Conservation (phyloP, 306 rosid genomes). For the Vachellia collinsii region DNA sequence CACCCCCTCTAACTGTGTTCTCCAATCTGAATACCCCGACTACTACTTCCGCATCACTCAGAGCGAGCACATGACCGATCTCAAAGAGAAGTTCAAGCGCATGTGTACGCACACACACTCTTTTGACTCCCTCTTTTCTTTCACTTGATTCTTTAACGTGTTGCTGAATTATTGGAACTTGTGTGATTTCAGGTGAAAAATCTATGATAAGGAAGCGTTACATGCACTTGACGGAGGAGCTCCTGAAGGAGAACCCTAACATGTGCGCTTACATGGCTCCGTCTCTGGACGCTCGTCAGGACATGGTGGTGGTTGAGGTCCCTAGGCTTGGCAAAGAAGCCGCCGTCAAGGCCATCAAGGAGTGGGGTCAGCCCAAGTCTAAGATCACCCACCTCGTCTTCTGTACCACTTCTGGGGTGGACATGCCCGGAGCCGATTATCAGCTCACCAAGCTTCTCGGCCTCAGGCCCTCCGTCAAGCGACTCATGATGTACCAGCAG, state of each 20-base stretch:
- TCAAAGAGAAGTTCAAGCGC: conserved; percentile 66
- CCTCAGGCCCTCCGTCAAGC: conserved; percentile 60
- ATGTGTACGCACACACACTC: conserved; percentile 47
- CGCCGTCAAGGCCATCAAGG: conserved; percentile 52
- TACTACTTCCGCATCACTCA: conserved; percentile 69
- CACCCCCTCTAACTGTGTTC: conserved; percentile 46
- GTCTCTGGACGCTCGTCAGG: conserved; percentile 62
- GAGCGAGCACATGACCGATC: conserved; percentile 61
- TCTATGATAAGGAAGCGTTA: conserved; percentile 68
- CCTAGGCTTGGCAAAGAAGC: conserved; percentile 69
- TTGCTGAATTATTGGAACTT: background rate
- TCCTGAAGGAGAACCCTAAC: conserved; percentile 50
- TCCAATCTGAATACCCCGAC: conserved; percentile 59
- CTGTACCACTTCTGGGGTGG: conserved; percentile 69
- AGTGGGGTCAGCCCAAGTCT: conserved; percentile 76
- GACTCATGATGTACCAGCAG: conserved; percentile 70
- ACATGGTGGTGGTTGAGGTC: conserved; percentile 62
- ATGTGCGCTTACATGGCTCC: conserved; percentile 68
- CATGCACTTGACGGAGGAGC: conserved; percentile 59
- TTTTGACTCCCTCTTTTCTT: no score
- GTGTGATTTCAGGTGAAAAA: conserved; percentile 51
- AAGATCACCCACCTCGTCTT: conserved; percentile 63
- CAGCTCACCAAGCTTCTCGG: conserved; percentile 67
- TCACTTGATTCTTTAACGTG: background rate
- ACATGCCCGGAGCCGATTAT: conserved; percentile 75